phyloP scores from a whole-genome alignment of 1,284 basidiomycete genomes.

The Porogramme epimiltina region DNA sequence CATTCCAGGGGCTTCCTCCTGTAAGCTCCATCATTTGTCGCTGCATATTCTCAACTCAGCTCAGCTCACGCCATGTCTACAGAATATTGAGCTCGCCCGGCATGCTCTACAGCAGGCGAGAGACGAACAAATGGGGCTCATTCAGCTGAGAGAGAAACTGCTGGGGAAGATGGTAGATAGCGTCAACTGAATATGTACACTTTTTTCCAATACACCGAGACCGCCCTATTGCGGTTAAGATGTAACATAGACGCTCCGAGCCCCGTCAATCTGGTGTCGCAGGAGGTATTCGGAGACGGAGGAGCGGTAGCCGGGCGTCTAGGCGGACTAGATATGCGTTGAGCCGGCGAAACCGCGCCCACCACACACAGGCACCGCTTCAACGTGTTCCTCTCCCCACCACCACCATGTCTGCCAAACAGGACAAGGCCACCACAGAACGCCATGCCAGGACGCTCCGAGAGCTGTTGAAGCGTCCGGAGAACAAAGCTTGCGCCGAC shows the following conservation, averaged over 20 bases:
- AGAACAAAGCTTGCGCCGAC: slow-evolving; percentile 94
- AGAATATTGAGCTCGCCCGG: slow-evolving; percentile 51
- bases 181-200: slow-evolving; percentile 27
- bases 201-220: too few species aligned
- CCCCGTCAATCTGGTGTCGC: too few species aligned
- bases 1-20: slow-evolving; percentile 51
- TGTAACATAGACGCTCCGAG: too few species aligned
- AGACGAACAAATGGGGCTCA: slow-evolving; percentile 45
- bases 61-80: background rate
- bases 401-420: slow-evolving; percentile 56
- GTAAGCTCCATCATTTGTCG: slow-evolving; percentile 25
- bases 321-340: too few species aligned
- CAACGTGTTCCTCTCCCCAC: slow-evolving; percentile 15
- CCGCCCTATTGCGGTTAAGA: too few species aligned
- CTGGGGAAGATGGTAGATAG: slow-evolving; percentile 45
- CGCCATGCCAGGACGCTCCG: slow-evolving; percentile 75
- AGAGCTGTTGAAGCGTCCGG: slow-evolving; percentile 84
- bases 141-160: slow-evolving; percentile 48
- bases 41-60: background rate
- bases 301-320: too few species aligned
- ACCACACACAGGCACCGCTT: slow-evolving; percentile 13
- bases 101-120: slow-evolving; percentile 42
- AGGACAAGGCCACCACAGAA: slow-evolving; percentile 86
- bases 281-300: too few species aligned
- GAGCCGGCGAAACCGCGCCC: background rate